A percentile compares a stretch with the other conserved stretches of the same genome.
These are phyloP conservation scores for Ceraceosorus guamensis DNA, from an alignment of 1,284 basidiomycete genomes.

Conservation along the genomic window DNA sequence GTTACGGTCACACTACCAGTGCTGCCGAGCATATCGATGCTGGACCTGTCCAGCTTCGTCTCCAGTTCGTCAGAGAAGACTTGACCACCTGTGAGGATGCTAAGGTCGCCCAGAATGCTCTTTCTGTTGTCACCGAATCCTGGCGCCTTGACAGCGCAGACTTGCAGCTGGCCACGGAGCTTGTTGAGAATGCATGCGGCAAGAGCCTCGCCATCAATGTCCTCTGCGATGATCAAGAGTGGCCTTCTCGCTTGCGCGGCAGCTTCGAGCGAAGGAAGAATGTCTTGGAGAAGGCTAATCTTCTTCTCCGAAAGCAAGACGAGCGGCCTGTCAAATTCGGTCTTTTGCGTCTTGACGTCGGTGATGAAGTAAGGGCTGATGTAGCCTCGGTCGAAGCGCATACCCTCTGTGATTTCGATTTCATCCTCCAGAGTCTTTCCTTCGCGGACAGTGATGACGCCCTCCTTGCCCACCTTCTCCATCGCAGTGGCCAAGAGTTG, in stretches of 20 bases:
- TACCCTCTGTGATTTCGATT: constrained; percentile 98
- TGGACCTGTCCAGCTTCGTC: constrained; percentile 90
- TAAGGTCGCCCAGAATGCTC: constrained; percentile 90
- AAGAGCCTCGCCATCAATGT: constrained; percentile 93
- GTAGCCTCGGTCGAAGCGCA: constrained; percentile 98
- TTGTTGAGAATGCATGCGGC: constrained; percentile 98
- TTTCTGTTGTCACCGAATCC: constrained; percentile 99
- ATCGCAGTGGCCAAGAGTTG: constrained; percentile 97
- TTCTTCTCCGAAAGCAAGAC: constrained; percentile 96
- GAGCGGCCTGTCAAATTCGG: constrained; percentile 93
- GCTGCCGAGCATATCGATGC: constrained; percentile 79
- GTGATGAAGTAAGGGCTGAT: constrained; percentile 99
- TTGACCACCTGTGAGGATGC: constrained; percentile 91
- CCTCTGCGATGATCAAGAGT: constrained; percentile 91
- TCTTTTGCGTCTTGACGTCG: constrained; percentile 92
- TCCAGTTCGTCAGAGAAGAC: constrained; percentile 98
- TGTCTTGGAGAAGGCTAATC: constrained; percentile 89
- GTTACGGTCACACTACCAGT: constrained; percentile 89
- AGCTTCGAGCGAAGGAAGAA: constrained; percentile 85
- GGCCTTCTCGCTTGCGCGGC: constrained; percentile 87
- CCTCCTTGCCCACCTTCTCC: constrained; percentile 99
- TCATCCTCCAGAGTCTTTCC: constrained; percentile 93
- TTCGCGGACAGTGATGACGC: constrained; percentile 99
- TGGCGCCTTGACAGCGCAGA: constrained; percentile 89
- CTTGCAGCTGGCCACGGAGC: constrained; percentile 89